Evolutionary conservation across 371 early-diverging fungal species (phyloP).

Genomic region (Mucor racemosus): DNA sequence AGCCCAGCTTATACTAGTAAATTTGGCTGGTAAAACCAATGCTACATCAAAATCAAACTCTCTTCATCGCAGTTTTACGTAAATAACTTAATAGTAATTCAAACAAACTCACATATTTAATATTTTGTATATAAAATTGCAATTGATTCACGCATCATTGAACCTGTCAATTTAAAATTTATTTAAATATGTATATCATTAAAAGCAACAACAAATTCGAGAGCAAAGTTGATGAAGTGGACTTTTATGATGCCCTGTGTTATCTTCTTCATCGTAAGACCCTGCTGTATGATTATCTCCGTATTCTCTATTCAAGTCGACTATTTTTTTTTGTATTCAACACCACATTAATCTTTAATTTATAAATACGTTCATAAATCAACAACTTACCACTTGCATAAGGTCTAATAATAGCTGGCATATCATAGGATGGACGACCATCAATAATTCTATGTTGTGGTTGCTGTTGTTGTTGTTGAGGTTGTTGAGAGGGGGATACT

Average conservation of each 20-base stretch:
- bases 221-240: slow-evolving; percentile 1
- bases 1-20: too few relatives aligned
- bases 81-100: too few relatives aligned
- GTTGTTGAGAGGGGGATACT: neutral
- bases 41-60: too few relatives aligned
- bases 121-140: too few relatives aligned
- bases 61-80: too few relatives aligned
- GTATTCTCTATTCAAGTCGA: slow-evolving; percentile 7
- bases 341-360: neutral
- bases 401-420: slow-evolving; percentile 2
- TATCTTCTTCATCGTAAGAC: neutral
- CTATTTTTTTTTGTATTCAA: neutral
- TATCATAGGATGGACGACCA: neutral
- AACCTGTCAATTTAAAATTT: neutral
- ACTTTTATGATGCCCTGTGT: neutral
- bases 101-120: too few relatives aligned
- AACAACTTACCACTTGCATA: slow-evolving; percentile 5
- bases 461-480: neutral
- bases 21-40: too few relatives aligned
- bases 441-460: slow-evolving; percentile 1
- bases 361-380: neutral
- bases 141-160: neutral
- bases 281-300: neutral
- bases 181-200: neutral
- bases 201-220: slow-evolving; percentile 2